Evolutionary conservation across 495 filamentous ascomycete genomes (phyloP), one percentile per base, ranked within the genome.

Genomic region (Talaromyces proteolyticus): DNA sequence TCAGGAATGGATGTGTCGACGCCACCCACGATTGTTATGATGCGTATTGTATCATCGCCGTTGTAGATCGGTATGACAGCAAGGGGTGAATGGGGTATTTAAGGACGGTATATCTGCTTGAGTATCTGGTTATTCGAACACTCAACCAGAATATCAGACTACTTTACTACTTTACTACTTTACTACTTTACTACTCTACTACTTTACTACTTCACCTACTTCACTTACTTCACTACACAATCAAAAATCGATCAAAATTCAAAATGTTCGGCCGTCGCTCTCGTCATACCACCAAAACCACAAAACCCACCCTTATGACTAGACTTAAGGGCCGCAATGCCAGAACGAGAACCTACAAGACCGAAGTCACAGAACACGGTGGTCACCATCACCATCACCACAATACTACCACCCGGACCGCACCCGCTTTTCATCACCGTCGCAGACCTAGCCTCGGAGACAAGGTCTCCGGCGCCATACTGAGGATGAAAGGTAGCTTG

Each of bases 391-490:
- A 34, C 1, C 20, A 11, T n/a, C 41, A 26, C 34, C 62, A 63
- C 3, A 64, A 55, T 6, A 65, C 63, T 18, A 53, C 39, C 6
- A 52, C 47, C 37, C 23, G 8, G 29, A 8, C 10, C 16, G 42
- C 53, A 37, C 64, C 59, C 4, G 63, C 55, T 0, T 79, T 80
- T 49, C 81, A 81, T 49, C 82, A 83, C 18, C 61, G 72, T 47
- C 77, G 84, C 52, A 74, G 76, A 26, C 62, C 74, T 0, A 74
- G 69, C 24, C 64, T 88, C 25, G 81, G 84, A 18, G 85, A 88
- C 62, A 88, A 87, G 63, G 68, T 89, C 56, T 79, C 73, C 3
- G 86, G 86, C 5, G 85, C 84, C 0, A 64, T 89, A 59, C 58
- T 87, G 67, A 83, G 71, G 66, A 56, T 89, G 44, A 81, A 78